These are phyloP conservation scores for Aureobasidium vineae DNA, from an alignment of 2,329 filamentous ascomycete species.

Conservation along the genomic window DNA sequence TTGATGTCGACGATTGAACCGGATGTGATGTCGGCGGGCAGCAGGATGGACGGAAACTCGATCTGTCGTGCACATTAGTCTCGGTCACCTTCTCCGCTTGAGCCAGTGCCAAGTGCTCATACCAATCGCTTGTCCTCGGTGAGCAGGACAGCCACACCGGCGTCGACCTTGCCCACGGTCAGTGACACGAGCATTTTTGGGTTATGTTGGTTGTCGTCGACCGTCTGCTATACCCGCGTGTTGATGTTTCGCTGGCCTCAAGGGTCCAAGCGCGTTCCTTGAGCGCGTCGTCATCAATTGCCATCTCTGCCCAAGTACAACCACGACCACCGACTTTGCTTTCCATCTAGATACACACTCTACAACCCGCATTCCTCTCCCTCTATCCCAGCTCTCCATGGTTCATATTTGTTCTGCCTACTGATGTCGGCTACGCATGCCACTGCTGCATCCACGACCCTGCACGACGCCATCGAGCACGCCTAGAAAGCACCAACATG, in stretches of 20 bases:
- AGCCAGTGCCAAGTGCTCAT: conserved; percentile 42
- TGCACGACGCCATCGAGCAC: not conserved
- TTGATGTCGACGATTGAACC: conserved; percentile 98
- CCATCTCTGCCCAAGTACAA: not conserved
- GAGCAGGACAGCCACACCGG: conserved; percentile 92
- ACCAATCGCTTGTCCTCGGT: conserved; percentile 97
- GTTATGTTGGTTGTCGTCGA: not conserved
- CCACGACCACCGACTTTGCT: not conserved
- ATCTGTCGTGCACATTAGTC: conserved; percentile 60
- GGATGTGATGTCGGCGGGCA: conserved; percentile 90
- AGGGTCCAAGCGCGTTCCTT: not conserved
- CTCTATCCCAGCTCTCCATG: not conserved
- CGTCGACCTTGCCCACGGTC: conserved; percentile 98
- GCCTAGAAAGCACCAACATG: not conserved
- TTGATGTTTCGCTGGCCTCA: conserved; percentile 12
- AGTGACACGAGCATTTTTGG: conserved; percentile 84
- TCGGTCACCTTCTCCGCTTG: not conserved
- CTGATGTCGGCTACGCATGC: not conserved
- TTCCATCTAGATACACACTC: not conserved
- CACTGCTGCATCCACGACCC: not conserved
- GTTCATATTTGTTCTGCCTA: not conserved
- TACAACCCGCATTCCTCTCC: not conserved
- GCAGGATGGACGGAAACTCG: conserved; percentile 95
- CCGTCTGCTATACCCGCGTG: not conserved
- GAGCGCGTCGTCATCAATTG: conserved; percentile 9